Base-by-base conservation (phyloP, 768 basidiomycete species). In the Cubamyces lactineus region DNA sequence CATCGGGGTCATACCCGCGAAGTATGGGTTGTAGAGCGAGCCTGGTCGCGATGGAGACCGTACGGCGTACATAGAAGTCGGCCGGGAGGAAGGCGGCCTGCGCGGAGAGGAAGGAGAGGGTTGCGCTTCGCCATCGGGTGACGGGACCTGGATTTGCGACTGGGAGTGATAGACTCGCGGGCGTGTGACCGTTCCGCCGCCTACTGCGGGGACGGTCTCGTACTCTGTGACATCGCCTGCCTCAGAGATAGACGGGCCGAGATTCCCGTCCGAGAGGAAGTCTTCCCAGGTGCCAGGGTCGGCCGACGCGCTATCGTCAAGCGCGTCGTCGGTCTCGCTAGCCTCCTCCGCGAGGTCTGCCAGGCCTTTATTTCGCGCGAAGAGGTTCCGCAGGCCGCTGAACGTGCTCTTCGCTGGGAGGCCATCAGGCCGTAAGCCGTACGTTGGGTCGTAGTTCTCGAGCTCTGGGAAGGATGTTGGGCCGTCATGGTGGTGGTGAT, bases 401-500 rank as follows among this genome's bases (percentile, higher is more conserved):
- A 96, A 97, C 3, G 87, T 83, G 62, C 88, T 89, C 76, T 94
- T 96, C 1, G 84, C 82, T 0, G 95, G 95, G 1, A 96, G 79
- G 1, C 92, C 91, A 70, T 98, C 96, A 0, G 94, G 94, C 24
- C 96, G 88, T 13, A 98, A 78, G 16, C 96, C 96, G 70, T 99
- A 98, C 0, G 96, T 98, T 0, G 95, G 96, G 69, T 98, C 96
- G 73, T 92, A 97, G 63, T 91, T 87, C 75, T 97, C 95, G 34
- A 94, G 79, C 38, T 85, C 84, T 19, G 84, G 83, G 57, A 86
- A 83, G 15, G 71, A 66, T 23, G 73, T 66, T 1, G 68, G 68
- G 15, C 68, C 69, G 8, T 74, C 70, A 4, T 58, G 53, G 23
- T 54, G 69, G 21, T 19, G 64, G 52, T 13, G 67, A 28, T 16